Conservation (phyloP, 2,329 filamentous ascomycete genomes). For the Aspergillus neoniger region DNA sequence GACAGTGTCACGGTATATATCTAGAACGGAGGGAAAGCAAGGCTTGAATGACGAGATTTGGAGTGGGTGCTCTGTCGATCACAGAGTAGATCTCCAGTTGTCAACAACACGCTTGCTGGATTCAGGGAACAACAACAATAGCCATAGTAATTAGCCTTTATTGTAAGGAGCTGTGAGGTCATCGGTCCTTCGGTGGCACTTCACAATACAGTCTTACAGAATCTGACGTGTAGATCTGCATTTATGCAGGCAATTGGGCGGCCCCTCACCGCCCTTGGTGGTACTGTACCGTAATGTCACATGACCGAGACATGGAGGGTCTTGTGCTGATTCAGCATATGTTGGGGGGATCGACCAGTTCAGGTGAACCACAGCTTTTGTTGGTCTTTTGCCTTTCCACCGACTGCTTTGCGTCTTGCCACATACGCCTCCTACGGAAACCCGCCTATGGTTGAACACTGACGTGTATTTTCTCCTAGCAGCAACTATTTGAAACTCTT, state of each 20-base stretch:
- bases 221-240: slow-evolving; percentile 4
- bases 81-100: no score
- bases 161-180: slow-evolving; percentile 3
- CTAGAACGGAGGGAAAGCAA: neutral
- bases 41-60: neutral
- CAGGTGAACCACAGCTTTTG: neutral
- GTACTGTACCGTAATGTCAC: neutral
- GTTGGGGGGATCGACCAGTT: neutral
- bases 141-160: no score
- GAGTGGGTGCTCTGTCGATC: neutral
- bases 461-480: neutral
- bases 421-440: neutral
- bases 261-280: neutral
- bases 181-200: neutral
- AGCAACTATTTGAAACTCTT: neutral
- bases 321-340: neutral
- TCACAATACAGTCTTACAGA: neutral
- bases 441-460: neutral
- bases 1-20: neutral
- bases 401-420: neutral
- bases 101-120: neutral
- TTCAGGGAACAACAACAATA: neutral
- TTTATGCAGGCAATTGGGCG: neutral
- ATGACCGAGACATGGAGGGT: neutral
- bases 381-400: neutral